A percentile compares a stretch with the other conserved stretches of the same genome.
These are phyloP conservation scores for Wakefieldia striispora DNA, from an alignment of 768 basidiomycete species.

Conservation along the genomic window DNA sequence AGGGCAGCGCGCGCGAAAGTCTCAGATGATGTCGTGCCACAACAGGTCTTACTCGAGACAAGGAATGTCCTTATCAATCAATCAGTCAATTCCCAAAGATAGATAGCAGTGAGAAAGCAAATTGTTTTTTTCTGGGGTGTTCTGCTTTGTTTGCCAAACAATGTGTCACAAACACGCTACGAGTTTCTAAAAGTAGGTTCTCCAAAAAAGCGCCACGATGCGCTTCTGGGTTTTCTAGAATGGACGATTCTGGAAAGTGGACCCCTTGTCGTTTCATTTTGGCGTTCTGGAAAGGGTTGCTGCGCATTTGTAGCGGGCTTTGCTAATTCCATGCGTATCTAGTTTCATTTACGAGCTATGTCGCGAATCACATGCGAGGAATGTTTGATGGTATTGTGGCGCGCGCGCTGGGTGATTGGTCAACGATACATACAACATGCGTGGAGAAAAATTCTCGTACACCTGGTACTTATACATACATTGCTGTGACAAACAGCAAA, in stretches of 20 bases:
- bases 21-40: too few relatives aligned
- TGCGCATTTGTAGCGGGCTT: too few relatives aligned
- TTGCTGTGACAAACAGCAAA: constrained; percentile 15
- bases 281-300: constrained; percentile 9
- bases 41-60: too few relatives aligned
- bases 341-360: background rate
- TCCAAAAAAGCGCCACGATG: background rate
- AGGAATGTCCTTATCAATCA: too few relatives aligned
- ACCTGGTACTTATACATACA: constrained; percentile 35
- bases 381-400: constrained; percentile 2
- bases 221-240: background rate
- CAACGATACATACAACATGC: constrained; percentile 21
- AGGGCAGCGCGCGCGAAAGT: too few relatives aligned
- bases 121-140: too few relatives aligned
- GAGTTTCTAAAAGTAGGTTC: background rate
- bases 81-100: too few relatives aligned
- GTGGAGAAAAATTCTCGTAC: constrained; percentile 25
- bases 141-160: too few relatives aligned
- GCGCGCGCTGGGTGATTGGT: constrained; percentile 3
- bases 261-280: background rate
- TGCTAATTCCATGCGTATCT: background rate
- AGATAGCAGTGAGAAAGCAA: too few relatives aligned
- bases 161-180: too few relatives aligned
- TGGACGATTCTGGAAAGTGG: background rate
- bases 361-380: constrained; percentile 3